Conservation (phyloP, 805 yeast genomes). For the Saccharomycopsis babjevae region DNA sequence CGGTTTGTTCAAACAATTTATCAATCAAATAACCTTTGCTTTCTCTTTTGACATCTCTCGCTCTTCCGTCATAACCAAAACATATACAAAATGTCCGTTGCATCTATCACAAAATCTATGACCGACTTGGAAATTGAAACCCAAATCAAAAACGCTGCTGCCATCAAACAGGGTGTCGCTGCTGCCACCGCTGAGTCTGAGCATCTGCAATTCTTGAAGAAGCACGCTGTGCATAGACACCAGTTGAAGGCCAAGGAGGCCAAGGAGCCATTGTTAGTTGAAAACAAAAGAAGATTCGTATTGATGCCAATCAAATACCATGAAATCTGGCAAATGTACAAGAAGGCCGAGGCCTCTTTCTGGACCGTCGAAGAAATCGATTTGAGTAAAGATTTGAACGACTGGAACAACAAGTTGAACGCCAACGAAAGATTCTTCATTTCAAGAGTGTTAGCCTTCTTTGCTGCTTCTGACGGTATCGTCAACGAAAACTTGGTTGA, state of each 20-base stretch:
- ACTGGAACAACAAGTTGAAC: slow-evolving; percentile 84
- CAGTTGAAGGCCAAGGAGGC: slow-evolving; percentile 63
- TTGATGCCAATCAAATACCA: slow-evolving; percentile 94
- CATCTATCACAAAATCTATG: neutral
- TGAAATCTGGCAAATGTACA: slow-evolving; percentile 98
- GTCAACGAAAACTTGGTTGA: slow-evolving; percentile 97
- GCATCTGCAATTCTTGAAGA: slow-evolving; percentile 47
- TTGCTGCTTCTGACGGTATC: slow-evolving; percentile 97
- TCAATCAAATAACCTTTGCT: neutral
- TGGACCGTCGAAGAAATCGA: slow-evolving; percentile 99
- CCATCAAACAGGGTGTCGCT: slow-evolving; percentile 12
- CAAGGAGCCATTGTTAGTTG: slow-evolving; percentile 80
- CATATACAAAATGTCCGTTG: neutral
- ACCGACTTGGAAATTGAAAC: slow-evolving; percentile 1
- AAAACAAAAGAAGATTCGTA: slow-evolving; percentile 83
- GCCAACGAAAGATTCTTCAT: slow-evolving; percentile 89
- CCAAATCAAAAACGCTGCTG: slow-evolving; percentile 10
- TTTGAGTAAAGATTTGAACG: slow-evolving; percentile 79
- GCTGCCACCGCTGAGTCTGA: slow-evolving; percentile 15
- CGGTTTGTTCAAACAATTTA: too few relatives aligned
- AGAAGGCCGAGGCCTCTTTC: slow-evolving; percentile 98
- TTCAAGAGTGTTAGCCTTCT: slow-evolving; percentile 90
- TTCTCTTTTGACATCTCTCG: neutral
- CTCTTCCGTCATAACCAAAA: neutral
- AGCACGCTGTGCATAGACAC: slow-evolving; percentile 65